Conservation (phyloP, 2,329 filamentous ascomycete genomes). For the Penicillium sp. region DNA sequence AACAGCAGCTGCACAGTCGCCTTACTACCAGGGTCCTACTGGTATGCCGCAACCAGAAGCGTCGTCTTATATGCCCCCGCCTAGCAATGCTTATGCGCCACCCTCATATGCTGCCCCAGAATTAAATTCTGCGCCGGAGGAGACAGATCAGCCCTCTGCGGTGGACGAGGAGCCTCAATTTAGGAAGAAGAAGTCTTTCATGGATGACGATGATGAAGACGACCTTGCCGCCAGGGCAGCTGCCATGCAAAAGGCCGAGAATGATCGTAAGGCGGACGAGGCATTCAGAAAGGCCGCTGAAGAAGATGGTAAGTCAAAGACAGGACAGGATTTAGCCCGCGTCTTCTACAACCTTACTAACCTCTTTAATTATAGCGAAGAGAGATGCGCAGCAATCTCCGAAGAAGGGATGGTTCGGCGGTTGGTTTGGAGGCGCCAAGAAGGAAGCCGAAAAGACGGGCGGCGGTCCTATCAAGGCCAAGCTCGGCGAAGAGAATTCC, state of each 20-base stretch:
- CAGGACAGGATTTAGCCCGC: neutral
- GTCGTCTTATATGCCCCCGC: constrained; percentile 46
- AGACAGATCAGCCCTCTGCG: constrained; percentile 60
- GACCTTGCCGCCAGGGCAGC: constrained; percentile 64
- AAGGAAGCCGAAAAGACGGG: constrained; percentile 56
- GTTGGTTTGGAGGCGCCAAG: constrained; percentile 78
- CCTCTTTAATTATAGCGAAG: constrained; percentile 49
- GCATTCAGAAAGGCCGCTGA: constrained; percentile 84
- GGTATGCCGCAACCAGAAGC: constrained; percentile 32
- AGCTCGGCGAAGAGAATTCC: constrained; percentile 89
- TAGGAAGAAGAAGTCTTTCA: constrained; percentile 74
- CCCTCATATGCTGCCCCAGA: constrained; percentile 47
- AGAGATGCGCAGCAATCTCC: constrained; percentile 37
- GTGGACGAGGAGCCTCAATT: constrained; percentile 63
- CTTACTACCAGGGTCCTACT: constrained; percentile 36
- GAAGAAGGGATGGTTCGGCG: constrained; percentile 74
- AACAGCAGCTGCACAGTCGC: constrained; percentile 22
- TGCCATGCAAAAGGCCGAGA: constrained; percentile 63
- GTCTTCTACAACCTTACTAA: constrained; percentile 42
- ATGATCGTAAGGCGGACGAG: constrained; percentile 77
- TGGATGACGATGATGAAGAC: constrained; percentile 79
- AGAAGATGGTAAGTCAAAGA: constrained; percentile 59
- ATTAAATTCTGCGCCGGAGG: constrained; percentile 40
- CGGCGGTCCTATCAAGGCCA: constrained; percentile 76
- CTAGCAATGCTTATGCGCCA: constrained; percentile 43